Percentiles rank a stretch among this genome's conserved stretches.
These are phyloP conservation scores for Pharus latifolius DNA, from an alignment of 176 grass and related monocot genomes.

Conservation along the genomic window DNA sequence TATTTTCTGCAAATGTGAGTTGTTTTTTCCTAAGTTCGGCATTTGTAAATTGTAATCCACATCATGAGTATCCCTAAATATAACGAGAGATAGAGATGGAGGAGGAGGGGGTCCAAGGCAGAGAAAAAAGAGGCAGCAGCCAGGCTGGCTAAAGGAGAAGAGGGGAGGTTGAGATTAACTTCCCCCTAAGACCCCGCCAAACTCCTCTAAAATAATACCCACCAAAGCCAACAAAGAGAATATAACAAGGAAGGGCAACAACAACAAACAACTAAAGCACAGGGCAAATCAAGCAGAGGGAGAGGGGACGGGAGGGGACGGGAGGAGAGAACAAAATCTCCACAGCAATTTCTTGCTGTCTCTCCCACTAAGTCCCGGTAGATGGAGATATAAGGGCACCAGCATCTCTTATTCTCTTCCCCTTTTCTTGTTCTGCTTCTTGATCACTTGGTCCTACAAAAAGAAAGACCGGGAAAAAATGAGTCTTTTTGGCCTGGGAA, in stretches of 20 bases:
- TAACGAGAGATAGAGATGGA: background rate
- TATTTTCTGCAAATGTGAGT: too few relatives aligned
- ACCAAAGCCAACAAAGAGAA: background rate
- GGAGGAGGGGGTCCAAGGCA: background rate
- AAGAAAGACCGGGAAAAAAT: constrained; percentile 36
- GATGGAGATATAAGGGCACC: too few relatives aligned
- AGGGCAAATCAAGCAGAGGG: too few relatives aligned
- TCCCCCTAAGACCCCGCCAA: constrained; percentile 14
- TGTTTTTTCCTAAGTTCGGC: too few relatives aligned
- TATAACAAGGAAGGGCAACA: too few relatives aligned
- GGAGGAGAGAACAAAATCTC: too few relatives aligned
- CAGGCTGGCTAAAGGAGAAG: too few relatives aligned
- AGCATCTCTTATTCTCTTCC: background rate
- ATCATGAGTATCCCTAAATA: background rate
- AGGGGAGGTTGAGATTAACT: constrained; percentile 27
- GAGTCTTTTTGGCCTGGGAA: constrained; percentile 84
- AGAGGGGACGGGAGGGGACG: too few relatives aligned
- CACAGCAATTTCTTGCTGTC: too few relatives aligned
- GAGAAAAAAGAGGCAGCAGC: background rate
- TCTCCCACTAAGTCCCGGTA: too few relatives aligned
- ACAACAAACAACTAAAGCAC: too few relatives aligned
- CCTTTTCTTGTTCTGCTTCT: background rate
- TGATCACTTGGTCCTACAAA: background rate
- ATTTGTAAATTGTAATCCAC: too few relatives aligned
- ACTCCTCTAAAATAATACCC: constrained; percentile 18